Base-by-base conservation (phyloP, 1,139 yeast species). In the Taphrina sp. region DNA sequence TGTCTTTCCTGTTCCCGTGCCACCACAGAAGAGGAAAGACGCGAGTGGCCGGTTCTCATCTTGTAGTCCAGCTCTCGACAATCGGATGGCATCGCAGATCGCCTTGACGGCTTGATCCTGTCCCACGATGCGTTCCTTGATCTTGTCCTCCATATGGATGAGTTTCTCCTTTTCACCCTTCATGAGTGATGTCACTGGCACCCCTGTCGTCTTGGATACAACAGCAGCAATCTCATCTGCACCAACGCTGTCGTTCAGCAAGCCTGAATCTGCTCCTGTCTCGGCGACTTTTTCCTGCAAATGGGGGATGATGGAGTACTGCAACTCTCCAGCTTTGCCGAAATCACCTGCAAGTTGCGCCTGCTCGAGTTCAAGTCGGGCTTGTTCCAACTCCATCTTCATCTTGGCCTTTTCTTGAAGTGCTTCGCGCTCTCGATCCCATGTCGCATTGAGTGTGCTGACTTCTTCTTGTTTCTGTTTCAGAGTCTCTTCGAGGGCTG, bases 1-100 rank as follows among this genome's bases (percentile, higher is more conserved):
- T 0, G 98, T 92, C 70, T 92, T 92, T 72, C 98, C 98, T 0
- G 96, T 90, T 72, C 98, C 98, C 0, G 97, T 90, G 38, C 97
- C 97, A 17, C 98, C 98, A 62, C 92, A 74, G 70, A 92, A 92
- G 83, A 92, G 83, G 69, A 92, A 92, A 57, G 95, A 85, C 1
- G 96, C 97, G 65, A 90, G 90, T 2, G 98, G 98, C 60, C 96
- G 79, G 69, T 85, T 85, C 61, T 88, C 95, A 68, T 87, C 85
- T 3, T 97, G 90, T 58, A 92, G 78, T 0, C 98, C 98, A 0
- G 98, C 98, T 65, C 98, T 79, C 69, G 92, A 97, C 60, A 92
- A 75, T 68, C 96, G 83, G 8, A 92, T 97, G 1, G 98, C 96
- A 70, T 90, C 95, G 0, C 96, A 77, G 51, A 92, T 84, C 0